Conservation (phyloP, 148 eudicot genomes). For the Arctostaphylos glauca region DNA sequence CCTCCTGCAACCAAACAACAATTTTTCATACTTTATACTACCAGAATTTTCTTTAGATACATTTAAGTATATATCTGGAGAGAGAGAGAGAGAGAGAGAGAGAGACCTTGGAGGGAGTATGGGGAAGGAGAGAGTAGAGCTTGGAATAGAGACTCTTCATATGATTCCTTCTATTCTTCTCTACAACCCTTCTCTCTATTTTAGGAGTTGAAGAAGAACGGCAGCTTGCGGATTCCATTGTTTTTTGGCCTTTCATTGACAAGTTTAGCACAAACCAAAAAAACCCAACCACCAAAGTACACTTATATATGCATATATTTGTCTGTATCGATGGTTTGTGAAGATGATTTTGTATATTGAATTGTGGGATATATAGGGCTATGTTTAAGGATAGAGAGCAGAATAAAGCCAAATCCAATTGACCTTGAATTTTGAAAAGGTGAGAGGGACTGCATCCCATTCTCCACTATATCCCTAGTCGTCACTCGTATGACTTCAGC, state of each 20-base stretch:
- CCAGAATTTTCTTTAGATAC: not conserved
- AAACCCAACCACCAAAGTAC: not conserved
- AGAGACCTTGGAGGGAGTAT: slow-evolving; percentile 26
- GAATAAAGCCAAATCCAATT: not conserved
- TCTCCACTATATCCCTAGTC: not conserved
- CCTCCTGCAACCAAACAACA: slow-evolving; percentile 33
- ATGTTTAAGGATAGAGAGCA: not conserved
- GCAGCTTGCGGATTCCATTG: not conserved
- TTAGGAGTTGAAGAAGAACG: slow-evolving; percentile 20
- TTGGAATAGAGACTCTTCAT: slow-evolving; percentile 47
- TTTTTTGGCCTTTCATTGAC: no score
- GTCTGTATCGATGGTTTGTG: not conserved
- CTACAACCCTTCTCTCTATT: slow-evolving; percentile 45
- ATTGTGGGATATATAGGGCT: not conserved
- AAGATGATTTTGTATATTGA: not conserved
- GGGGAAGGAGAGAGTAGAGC: slow-evolving; percentile 52
- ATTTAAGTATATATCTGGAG: no score
- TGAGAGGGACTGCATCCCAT: no score
- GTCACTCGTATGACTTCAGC: not conserved
- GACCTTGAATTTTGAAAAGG: not conserved
- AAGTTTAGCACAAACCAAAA: not conserved
- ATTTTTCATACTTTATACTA: not conserved
- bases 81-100: slow-evolving; percentile 21
- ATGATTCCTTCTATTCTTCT: slow-evolving; percentile 52
- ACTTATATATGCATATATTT: not conserved